A percentile compares a stretch with the other conserved stretches of the same genome.
These are phyloP conservation scores for Neophaeococcomyces aloes DNA, from an alignment of 2,329 filamentous ascomycete species.

Conservation along the genomic window DNA sequence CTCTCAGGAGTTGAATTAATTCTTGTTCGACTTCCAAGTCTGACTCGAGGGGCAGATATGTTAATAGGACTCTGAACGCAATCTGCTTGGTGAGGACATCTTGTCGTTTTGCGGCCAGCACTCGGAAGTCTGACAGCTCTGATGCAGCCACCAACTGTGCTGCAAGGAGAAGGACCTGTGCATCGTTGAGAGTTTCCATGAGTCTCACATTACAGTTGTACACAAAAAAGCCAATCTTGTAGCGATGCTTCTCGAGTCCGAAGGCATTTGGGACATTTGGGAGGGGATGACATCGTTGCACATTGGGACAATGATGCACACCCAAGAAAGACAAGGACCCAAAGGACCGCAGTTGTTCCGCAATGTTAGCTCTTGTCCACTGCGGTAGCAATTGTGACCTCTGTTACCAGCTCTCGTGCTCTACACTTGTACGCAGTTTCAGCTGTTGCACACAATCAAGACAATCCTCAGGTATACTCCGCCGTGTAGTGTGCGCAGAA, in stretches of 20 bases:
- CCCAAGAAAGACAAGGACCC: neutral
- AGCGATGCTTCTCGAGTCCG: neutral
- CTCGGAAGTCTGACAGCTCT: conserved; percentile 43
- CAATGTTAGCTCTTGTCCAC: conserved; percentile 1
- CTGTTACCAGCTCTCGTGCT: neutral
- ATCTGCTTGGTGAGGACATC: conserved; percentile 42
- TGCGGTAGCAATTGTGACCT: neutral
- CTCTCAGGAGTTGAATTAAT: conserved; percentile 9
- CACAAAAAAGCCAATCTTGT: neutral
- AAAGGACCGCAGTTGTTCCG: conserved; percentile 1
- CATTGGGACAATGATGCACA: too few relatives aligned
- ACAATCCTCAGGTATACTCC: neutral
- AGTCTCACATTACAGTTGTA: neutral
- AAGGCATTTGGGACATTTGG: neutral
- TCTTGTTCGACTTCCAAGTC: conserved; percentile 4
- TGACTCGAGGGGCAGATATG: conserved; percentile 51
- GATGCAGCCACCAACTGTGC: conserved; percentile 46
- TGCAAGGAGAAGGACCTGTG: conserved; percentile 49
- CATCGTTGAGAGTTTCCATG: conserved; percentile 36
- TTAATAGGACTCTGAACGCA: conserved; percentile 49
- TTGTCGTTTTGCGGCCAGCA: conserved; percentile 40
- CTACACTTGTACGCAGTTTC: neutral
- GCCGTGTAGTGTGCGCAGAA: conserved; percentile 22
- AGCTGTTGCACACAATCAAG: neutral
- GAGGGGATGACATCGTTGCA: conserved; percentile 4